Conservation (phyloP, 768 basidiomycete genomes). For the Lactarius akahatsu region DNA sequence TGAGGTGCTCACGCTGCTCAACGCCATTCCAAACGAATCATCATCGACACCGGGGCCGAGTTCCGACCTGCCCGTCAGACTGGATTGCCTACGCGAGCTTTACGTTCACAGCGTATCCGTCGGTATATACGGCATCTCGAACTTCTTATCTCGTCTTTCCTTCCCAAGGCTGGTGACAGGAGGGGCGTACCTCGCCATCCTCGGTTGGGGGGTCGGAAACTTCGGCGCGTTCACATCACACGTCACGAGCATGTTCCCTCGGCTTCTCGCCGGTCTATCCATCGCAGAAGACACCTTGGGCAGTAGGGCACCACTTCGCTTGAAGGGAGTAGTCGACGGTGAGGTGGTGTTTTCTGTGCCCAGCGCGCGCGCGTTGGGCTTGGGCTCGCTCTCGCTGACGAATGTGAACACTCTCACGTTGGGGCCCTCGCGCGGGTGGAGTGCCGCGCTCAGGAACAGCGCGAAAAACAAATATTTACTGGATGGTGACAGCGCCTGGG, state of each 20-base stretch:
- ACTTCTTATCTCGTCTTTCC: conserved; percentile 11
- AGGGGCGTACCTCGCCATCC: conserved; percentile 11
- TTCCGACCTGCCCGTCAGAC: conserved; percentile 9
- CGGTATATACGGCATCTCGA: conserved; percentile 3
- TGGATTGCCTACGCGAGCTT: background rate
- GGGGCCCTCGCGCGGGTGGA: background rate
- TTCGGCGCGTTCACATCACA: background rate
- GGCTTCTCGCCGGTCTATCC: background rate
- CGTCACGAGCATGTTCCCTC: background rate
- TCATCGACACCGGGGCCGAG: conserved; percentile 14
- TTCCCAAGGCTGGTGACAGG: background rate
- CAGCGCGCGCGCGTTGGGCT: background rate
- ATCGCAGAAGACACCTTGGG: conserved; percentile 7
- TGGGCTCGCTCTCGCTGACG: background rate
- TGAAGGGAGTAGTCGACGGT: conserved; percentile 1
- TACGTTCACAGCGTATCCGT: conserved; percentile 8
- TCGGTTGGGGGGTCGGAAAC: background rate
- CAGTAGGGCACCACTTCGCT: conserved; percentile 1
- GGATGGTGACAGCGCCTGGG: background rate
- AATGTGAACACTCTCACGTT: background rate
- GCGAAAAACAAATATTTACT: background rate
- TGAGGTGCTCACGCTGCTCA: conserved; percentile 12
- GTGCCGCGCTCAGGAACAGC: background rate
- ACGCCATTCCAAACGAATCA: conserved; percentile 1
- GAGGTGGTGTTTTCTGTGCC: conserved; percentile 3